Evolutionary conservation across 345 rosid species (phyloP).

Genomic region (Linum tenue): DNA sequence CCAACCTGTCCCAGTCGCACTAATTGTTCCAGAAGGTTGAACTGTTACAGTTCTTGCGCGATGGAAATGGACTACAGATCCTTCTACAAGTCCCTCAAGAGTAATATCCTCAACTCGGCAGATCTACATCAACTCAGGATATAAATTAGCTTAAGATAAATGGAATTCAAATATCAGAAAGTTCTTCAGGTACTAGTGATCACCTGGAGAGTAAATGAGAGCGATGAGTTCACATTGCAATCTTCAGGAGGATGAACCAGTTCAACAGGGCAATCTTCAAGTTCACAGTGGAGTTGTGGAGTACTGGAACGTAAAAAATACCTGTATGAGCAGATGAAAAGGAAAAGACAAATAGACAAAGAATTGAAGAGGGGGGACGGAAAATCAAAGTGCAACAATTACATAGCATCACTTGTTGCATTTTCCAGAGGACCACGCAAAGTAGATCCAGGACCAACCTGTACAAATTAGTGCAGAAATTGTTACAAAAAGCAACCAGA

Average conservation of each 20-base stretch:
- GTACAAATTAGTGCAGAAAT: constrained; percentile 10
- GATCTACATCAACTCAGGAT: constrained; percentile 40
- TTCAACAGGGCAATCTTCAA: constrained; percentile 75
- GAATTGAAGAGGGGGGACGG: background rate
- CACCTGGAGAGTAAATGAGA: constrained; percentile 97
- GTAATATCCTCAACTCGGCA: constrained; percentile 94
- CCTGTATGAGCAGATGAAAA: constrained; percentile 7
- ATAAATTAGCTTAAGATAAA: constrained; percentile 15
- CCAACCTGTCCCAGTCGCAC: constrained; percentile 83
- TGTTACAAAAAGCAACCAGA: background rate
- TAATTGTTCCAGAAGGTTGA: constrained; percentile 64
- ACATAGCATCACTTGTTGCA: constrained; percentile 75
- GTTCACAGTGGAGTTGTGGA: constrained; percentile 78
- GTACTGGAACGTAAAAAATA: constrained; percentile 39
- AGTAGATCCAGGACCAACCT: constrained; percentile 91
- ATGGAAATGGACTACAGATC: constrained; percentile 93
- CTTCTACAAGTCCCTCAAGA: constrained; percentile 80
- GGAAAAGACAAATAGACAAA: constrained; percentile 2
- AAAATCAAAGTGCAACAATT: constrained; percentile 32
- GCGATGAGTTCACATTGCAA: constrained; percentile 94
- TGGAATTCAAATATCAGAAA: constrained; percentile 11
- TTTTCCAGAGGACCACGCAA: constrained; percentile 85
- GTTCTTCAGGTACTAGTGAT: constrained; percentile 13
- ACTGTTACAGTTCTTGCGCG: constrained; percentile 76
- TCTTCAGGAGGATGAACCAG: constrained; percentile 93